Base-by-base conservation (phyloP, 1,139 yeast species). In the Saccharomyces hybrid region DNA sequence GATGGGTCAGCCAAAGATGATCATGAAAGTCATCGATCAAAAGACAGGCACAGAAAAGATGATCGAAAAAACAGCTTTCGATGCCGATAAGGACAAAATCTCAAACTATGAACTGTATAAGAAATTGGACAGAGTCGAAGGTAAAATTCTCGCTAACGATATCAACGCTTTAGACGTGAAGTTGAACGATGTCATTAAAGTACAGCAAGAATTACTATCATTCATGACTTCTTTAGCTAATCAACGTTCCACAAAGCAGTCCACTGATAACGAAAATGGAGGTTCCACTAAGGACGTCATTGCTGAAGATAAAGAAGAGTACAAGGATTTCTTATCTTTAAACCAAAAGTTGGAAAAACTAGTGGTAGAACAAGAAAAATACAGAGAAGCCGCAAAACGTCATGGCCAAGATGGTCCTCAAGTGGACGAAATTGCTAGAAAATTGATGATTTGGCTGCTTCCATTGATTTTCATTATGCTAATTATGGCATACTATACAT, bases 1-100 rank as follows among this genome's bases (percentile, higher is more conserved):
- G 58, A 74, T 78, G 60, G 77, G 72, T 32, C 84, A 83, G 57
- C 75, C 77, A 27, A 63, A 66, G 54, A 52, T 67, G 57, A 60
- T 73, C 12, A 70, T 71, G 0, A 66, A 73, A 54, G 58, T 64
- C 28, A 61, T 73, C 27, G 68, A 67, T 47, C 54, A 67, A 29
- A 65, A 66, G 6, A 64, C 73, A 1, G 70, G 71, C 26, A 57
- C 62, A 50, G 67, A 60, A 50, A 63, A 64, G 27, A 42, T 63
- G 29, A 60, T 65, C 6, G 73, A 69, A 51, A 63, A 64, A 50
- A 63, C 64, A 14, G 57, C 57, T 5, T 59, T 62, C 34, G 70
- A 67, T 48, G 59, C 61, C 3, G 57, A 61, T 26, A 64, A 64
- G 28, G 56, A 60, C 14, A 58, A 64, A 46, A 49, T 69, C 5